A percentile compares a stretch with the other conserved stretches of the same genome.
phyloP scores from a whole-genome alignment of 116 monocot genomes.

The Iris pallida region DNA sequence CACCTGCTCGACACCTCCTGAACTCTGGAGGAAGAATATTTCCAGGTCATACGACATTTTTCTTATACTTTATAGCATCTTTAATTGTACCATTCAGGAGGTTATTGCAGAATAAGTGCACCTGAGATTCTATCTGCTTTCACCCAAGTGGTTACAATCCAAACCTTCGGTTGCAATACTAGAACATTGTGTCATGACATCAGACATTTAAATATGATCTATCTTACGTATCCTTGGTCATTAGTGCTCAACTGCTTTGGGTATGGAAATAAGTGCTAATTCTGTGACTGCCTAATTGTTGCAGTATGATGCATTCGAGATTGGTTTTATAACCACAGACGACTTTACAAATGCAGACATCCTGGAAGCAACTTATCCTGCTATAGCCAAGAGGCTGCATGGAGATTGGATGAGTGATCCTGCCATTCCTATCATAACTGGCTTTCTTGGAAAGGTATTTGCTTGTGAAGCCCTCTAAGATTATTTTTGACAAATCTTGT shows the following conservation, averaged over 20 bases:
- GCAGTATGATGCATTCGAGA: slow-evolving; percentile 98
- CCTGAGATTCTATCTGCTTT: too few species aligned
- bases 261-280: slow-evolving; percentile 7
- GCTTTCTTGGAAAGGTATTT: slow-evolving; percentile 90
- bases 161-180: too few species aligned
- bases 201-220: too few species aligned
- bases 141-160: too few species aligned
- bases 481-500: slow-evolving; percentile 1
- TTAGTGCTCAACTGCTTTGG: not conserved
- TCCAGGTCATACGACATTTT: too few species aligned
- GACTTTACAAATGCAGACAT: slow-evolving; percentile 96
- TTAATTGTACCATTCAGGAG: too few species aligned
- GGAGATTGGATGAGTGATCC: slow-evolving; percentile 75
- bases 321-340: slow-evolving; percentile 90
- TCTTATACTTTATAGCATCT: too few species aligned
- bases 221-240: too few species aligned
- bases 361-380: slow-evolving; percentile 89
- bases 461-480: not conserved
- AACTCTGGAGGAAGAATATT: too few species aligned
- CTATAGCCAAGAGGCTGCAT: slow-evolving; percentile 72
- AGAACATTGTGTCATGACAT: too few species aligned
- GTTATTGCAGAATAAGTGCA: too few species aligned
- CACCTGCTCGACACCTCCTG: too few species aligned
- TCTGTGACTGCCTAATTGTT: slow-evolving; percentile 9
- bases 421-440: slow-evolving; percentile 89